These are phyloP conservation scores for Penstemon barbatus DNA, from an alignment of 257 asterid species.

Conservation along the genomic window DNA sequence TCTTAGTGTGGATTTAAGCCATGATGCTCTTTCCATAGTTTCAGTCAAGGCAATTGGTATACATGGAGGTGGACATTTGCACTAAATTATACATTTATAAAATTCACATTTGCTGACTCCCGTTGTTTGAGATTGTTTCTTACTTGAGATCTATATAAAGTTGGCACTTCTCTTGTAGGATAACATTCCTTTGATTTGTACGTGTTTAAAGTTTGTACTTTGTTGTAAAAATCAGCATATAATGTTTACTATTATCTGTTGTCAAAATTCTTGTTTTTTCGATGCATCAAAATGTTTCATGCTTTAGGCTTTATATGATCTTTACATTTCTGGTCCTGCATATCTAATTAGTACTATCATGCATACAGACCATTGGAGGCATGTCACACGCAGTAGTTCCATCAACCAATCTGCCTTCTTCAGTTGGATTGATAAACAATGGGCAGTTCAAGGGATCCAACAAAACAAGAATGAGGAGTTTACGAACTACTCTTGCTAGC, in stretches of 20 bases:
- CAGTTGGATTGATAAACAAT: slow-evolving; percentile 47
- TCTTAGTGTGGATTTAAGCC: no score
- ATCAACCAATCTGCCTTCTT: slow-evolving; percentile 64
- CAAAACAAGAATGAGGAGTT: slow-evolving; percentile 47
- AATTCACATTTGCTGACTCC: neutral
- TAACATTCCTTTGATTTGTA: no score
- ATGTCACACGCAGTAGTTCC: slow-evolving; percentile 77
- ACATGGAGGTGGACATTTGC: neutral
- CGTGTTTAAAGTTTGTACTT: no score
- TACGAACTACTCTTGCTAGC: slow-evolving; percentile 39
- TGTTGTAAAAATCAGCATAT: no score
- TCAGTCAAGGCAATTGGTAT: no score
- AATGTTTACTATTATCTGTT: no score
- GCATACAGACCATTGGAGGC: slow-evolving; percentile 42
- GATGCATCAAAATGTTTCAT: no score
- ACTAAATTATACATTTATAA: neutral
- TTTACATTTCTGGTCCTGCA: neutral
- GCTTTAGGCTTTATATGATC: no score
- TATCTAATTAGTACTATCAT: slow-evolving; percentile 16
- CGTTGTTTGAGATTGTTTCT: neutral
- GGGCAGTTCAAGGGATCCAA: slow-evolving; percentile 55
- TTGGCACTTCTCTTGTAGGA: neutral
- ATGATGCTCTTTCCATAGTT: no score
- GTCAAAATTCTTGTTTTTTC: no score
- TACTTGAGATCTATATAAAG: neutral